Evolutionary conservation across 345 rosid genomes (phyloP), one percentile per base, ranked within the genome.

Genomic region (Arabis hirsuta): DNA sequence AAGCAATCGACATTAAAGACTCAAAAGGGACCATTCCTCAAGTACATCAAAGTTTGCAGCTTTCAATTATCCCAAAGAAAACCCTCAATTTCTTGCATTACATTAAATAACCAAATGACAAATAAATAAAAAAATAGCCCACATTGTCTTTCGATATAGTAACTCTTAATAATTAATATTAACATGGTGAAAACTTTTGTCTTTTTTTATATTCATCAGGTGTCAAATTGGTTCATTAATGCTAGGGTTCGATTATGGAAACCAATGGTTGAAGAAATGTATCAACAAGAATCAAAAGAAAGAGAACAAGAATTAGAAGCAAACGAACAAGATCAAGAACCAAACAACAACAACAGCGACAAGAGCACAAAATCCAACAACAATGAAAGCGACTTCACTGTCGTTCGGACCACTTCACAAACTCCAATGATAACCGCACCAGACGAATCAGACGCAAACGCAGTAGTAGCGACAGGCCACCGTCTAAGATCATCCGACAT

Each of bases 221-320:
- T 95, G 5, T 90, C 99, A 61, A 95, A 91, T 77, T 91, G 98
- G 98, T 94, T 94, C 86, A 94, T 94, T 16, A 94, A 94, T 75
- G 98, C 98, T 34, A 94, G 99, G 87, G 97, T 95, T 46, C 84
- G 99, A 57, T 76, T 95, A 83, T 95, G 99, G 99, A 95, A 95
- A 78, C 99, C 99, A 53, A 91, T 95, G 99, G 96, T 95, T 29
- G 99, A 95, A 76, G 99, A 95, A 54, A 95, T 95, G 97, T 95
- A 95, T 81, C 96, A 91, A 63, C 91, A 89, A 80, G 97, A 95
- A 62, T 27, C 83, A 46, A 95, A 85, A 74, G 92, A 86, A 14
- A 88, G 71, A 38, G 14, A 34, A 46, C 14, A 53, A 45, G 43
- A 34, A 29, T 39, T 36, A 77, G 92, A 83, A 44, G 46, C 29